phyloP scores from a whole-genome alignment of 768 basidiomycete species.

The Tylopilus felleus region DNA sequence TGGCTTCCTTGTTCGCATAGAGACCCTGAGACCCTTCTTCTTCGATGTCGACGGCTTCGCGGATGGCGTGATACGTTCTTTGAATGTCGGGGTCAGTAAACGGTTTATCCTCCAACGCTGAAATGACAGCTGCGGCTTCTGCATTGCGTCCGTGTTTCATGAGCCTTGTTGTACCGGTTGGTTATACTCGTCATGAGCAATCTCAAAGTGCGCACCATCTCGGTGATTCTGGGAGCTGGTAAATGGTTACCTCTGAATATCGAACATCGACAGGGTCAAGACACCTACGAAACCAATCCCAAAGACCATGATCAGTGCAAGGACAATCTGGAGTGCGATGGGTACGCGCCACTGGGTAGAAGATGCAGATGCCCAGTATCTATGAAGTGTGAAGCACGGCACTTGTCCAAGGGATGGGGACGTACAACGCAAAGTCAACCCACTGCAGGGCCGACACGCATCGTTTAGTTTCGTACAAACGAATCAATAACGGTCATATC shows the following conservation, averaged over 20 bases:
- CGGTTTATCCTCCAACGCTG: constrained; percentile 55
- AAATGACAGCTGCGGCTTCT: constrained; percentile 58
- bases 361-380: constrained; percentile 49
- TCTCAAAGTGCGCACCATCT: constrained; percentile 40
- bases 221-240: constrained; percentile 56
- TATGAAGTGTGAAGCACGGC: constrained; percentile 15
- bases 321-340: constrained; percentile 55
- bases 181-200: neutral
- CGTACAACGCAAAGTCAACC: constrained; percentile 61
- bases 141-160: constrained; percentile 51
- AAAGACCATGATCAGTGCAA: constrained; percentile 52
- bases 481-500: neutral
- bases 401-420: neutral
- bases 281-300: constrained; percentile 44
- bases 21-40: constrained; percentile 12
- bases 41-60: constrained; percentile 50
- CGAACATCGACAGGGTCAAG: neutral
- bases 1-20: neutral
- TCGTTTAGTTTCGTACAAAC: constrained; percentile 1
- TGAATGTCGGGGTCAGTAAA: constrained; percentile 44
- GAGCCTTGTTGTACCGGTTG: constrained; percentile 37
- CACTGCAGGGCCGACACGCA: constrained; percentile 43
- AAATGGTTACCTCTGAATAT: neutral
- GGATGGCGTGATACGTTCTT: constrained; percentile 51
- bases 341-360: constrained; percentile 64